Base-by-base conservation (phyloP, 2,329 filamentous ascomycete genomes). In the Lachnellula hyalina region DNA sequence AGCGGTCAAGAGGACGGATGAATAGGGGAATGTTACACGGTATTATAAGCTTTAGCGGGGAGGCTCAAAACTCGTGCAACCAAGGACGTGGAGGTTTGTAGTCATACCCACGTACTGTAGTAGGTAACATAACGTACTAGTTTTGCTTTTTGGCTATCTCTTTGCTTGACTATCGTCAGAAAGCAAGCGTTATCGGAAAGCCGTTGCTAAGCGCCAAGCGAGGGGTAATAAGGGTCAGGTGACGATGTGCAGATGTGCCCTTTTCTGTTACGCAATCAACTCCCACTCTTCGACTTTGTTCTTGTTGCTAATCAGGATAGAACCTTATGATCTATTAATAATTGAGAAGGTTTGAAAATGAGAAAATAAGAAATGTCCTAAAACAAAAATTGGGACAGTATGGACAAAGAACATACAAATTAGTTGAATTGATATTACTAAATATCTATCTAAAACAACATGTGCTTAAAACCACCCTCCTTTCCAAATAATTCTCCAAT, bases 401-500 rank as follows among this genome's bases (percentile, higher is more conserved):
- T 11, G 28, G 28, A 9, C 28, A 11, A 32, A 32, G 28, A 32
- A 32, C 9, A 11, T 32, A 32, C 3, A 11, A 4, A 32, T 7
- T 9, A 32, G 2, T 32, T 44, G 9, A 21, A 47, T 15, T 47
- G 44, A 25, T 28, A 28, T n/a, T 6, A n/a, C 23, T 5, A 15
- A 32, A 5, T n/a, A 23, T 38, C n/a, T 44, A 46, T 32, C 23
- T 42, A 51, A 12, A 54, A 57, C n/a, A 64, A 19, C 55, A 61
- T 66, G 47, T 51, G 62, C 47, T 64, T 61, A 58, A 67, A 72
- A 0, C 69, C 73, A 4, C 73, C 74, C 47, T 74, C 67, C 0
- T 55, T 55, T 56, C 71, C 70, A 53, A 74, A 77, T 0, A 75
- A 62, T 6, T 64, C 59, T 1, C 72, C 75, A 4, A 77, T 71